Evolutionary conservation across 164 flowering plant genomes (phyloP).

Genomic region (Euptelea pleiosperma): DNA sequence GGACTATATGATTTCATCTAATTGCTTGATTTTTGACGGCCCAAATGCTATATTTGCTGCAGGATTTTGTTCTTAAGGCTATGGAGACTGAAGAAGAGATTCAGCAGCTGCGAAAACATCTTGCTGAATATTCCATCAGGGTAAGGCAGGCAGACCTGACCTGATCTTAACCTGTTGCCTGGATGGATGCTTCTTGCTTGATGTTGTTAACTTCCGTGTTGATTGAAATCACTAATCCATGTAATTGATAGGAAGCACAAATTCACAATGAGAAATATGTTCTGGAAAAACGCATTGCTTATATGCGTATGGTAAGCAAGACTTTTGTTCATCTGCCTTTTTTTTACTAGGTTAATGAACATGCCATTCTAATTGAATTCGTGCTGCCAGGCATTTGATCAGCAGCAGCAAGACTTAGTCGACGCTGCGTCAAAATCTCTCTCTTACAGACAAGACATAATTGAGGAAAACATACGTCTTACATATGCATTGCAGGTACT

Average conservation of each 20-base stretch:
- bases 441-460: constrained; percentile 91
- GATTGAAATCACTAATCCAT: constrained; percentile 3
- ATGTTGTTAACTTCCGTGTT: not conserved
- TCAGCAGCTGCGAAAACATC: constrained; percentile 64
- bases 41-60: constrained; percentile 9
- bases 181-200: constrained; percentile 6
- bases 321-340: not conserved
- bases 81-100: constrained; percentile 87
- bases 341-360: not conserved
- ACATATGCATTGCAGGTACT: constrained; percentile 88
- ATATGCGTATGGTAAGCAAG: constrained; percentile 84
- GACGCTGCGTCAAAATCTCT: constrained; percentile 95
- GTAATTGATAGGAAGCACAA: constrained; percentile 68
- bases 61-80: constrained; percentile 62
- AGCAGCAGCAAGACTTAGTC: constrained; percentile 94
- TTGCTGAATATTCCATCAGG: constrained; percentile 78
- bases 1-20: not conserved
- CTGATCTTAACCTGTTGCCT: not conserved
- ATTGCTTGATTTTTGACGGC: not conserved
- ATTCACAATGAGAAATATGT: constrained; percentile 77
- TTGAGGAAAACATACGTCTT: constrained; percentile 92
- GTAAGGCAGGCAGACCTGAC: constrained; percentile 26
- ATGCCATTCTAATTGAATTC: not conserved
- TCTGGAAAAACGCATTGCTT: constrained; percentile 88
- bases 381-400: constrained; percentile 84